A percentile compares a stretch with the other conserved stretches of the same genome.
phyloP scores from a whole-genome alignment of 2,329 filamentous ascomycete genomes.

The Xylariaceae sp. region DNA sequence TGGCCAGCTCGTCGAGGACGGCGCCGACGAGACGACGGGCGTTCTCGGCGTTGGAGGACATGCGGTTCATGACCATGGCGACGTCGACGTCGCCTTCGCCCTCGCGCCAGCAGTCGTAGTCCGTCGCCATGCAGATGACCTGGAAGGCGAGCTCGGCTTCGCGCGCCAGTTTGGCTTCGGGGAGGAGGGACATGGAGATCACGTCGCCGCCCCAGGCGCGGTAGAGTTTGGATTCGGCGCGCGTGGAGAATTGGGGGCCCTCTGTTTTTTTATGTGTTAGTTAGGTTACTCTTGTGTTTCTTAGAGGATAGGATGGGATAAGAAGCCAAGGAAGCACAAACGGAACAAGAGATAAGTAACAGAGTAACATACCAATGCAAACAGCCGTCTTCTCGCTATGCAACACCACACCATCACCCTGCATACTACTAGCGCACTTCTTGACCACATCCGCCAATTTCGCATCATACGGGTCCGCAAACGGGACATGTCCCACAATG shows the following conservation, averaged over 20 bases:
- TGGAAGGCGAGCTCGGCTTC: slow-evolving; percentile 97
- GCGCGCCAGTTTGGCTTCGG: slow-evolving; percentile 91
- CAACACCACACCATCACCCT: slow-evolving; percentile 78
- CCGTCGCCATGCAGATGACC: slow-evolving; percentile 99
- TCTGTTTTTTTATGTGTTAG: slow-evolving; percentile 47
- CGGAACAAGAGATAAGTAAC: neutral
- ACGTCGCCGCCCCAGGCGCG: slow-evolving; percentile 88
- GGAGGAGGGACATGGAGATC: slow-evolving; percentile 97
- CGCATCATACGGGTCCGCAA: slow-evolving; percentile 91
- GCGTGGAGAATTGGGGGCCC: slow-evolving; percentile 96
- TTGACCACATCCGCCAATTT: slow-evolving; percentile 72
- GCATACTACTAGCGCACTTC: slow-evolving; percentile 68
- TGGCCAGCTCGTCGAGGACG: slow-evolving; percentile 80
- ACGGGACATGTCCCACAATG: slow-evolving; percentile 89
- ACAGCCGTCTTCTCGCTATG: slow-evolving; percentile 82
- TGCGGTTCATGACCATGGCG: slow-evolving; percentile 94
- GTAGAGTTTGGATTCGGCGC: slow-evolving; percentile 94
- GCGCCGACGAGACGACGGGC: slow-evolving; percentile 80
- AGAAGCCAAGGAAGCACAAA: no score
- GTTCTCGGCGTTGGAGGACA: slow-evolving; percentile 89
- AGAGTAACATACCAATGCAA: slow-evolving; percentile 70
- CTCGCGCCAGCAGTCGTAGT: slow-evolving; percentile 98
- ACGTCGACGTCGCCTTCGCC: slow-evolving; percentile 69
- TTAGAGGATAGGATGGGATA: no score
- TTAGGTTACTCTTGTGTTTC: no score